A percentile compares a stretch with the other conserved stretches of the same genome.
Conservation (phyloP, 129 eudicot species). For the Tagetes patula region DNA sequence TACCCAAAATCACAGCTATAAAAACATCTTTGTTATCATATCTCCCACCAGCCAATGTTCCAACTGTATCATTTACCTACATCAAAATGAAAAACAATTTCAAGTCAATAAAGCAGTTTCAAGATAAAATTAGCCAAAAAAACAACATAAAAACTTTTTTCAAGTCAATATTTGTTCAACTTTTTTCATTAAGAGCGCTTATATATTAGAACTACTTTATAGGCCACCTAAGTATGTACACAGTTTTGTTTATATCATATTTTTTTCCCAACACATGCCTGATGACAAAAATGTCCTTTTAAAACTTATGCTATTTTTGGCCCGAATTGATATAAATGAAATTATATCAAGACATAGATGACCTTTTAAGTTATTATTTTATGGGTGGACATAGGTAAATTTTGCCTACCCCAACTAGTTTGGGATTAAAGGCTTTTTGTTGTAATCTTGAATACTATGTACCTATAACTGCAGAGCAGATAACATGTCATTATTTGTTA, state of each 20-base stretch:
- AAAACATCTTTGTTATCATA: conserved; percentile 55
- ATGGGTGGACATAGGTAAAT: not conserved
- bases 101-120: not conserved
- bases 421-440: not conserved
- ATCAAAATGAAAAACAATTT: conserved; percentile 5
- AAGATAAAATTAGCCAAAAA: not conserved
- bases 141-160: not conserved
- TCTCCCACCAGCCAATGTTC: conserved; percentile 93
- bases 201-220: not conserved
- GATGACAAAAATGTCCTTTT: not conserved
- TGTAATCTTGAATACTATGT: not conserved
- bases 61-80: conserved; percentile 93
- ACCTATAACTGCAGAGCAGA: not conserved
- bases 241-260: not conserved
- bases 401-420: not conserved
- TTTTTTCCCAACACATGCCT: not conserved
- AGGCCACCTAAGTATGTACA: not conserved
- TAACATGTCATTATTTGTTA: not conserved
- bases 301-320: too few relatives aligned
- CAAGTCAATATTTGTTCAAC: too few relatives aligned
- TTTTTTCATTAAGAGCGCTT: not conserved
- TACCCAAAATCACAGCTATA: conserved; percentile 86
- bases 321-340: not conserved
- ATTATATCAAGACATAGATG: not conserved
- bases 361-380: not conserved